phyloP scores from a whole-genome alignment of 1,139 yeast genomes.

The Diutina sp. region DNA sequence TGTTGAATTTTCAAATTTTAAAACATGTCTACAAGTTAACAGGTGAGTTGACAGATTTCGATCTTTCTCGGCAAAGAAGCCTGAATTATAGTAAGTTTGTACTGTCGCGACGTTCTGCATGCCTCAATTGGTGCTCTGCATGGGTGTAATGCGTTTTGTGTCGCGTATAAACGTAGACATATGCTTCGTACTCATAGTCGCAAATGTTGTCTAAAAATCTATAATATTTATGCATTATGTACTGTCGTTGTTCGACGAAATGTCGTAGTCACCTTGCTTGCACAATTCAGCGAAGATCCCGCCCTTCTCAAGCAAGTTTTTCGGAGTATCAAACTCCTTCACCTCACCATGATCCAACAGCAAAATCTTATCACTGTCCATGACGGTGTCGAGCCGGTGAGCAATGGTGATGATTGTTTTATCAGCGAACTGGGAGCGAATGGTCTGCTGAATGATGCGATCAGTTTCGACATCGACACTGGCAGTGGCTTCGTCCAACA shows the following conservation, averaged over 20 bases:
- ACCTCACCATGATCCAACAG: slow-evolving; percentile 59
- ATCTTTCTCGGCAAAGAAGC: no score
- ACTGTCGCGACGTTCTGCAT: background rate
- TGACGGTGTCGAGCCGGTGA: slow-evolving; percentile 69
- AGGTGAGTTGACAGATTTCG: no score
- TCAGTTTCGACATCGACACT: slow-evolving; percentile 78
- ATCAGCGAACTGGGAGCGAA: slow-evolving; percentile 46
- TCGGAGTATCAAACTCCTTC: slow-evolving; percentile 59
- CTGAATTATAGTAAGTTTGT: no score
- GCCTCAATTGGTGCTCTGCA: no score
- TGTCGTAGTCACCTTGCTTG: background rate
- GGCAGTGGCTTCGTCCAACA: slow-evolving; percentile 79
- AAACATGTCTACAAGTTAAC: background rate
- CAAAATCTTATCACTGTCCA: slow-evolving; percentile 64
- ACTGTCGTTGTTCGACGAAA: background rate
- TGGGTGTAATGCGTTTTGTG: no score
- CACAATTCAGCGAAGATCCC: slow-evolving; percentile 28
- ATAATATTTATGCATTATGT: background rate
- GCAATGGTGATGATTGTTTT: slow-evolving; percentile 73
- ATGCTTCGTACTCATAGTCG: no score
- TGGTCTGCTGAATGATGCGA: slow-evolving; percentile 60
- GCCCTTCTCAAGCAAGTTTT: slow-evolving; percentile 26
- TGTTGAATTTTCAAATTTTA: background rate
- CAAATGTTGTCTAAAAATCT: background rate
- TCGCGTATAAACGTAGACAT: no score